These are phyloP conservation scores for Lasiodiplodia sp. DNA, from an alignment of 2,329 filamentous ascomycete genomes.

Conservation along the genomic window DNA sequence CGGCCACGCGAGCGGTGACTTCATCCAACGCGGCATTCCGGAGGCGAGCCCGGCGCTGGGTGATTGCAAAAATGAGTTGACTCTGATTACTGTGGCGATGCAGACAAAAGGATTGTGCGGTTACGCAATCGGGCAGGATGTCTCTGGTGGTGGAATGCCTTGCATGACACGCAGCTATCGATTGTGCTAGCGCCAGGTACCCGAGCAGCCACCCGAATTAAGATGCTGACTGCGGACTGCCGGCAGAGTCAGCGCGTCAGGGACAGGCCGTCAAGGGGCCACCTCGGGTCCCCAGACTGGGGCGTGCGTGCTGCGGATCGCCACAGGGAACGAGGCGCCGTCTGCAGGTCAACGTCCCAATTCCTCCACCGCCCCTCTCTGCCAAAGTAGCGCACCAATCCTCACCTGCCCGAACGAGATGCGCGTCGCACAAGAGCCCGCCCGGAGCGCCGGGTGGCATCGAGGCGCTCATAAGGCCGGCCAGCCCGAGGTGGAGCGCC, in stretches of 20 bases:
- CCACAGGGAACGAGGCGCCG: slow-evolving; percentile 12
- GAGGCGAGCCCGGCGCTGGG: not conserved
- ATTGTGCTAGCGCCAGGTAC: slow-evolving; percentile 30
- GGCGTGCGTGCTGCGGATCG: slow-evolving; percentile 20
- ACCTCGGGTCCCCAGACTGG: slow-evolving; percentile 17
- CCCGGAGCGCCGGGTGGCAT: not conserved
- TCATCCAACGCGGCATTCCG: slow-evolving; percentile 3
- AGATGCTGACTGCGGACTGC: slow-evolving; percentile 18
- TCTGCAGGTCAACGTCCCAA: not conserved
- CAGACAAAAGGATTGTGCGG: not conserved
- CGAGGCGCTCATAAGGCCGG: slow-evolving; percentile 8
- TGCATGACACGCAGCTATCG: slow-evolving; percentile 29
- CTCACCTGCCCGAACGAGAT: slow-evolving; percentile 16
- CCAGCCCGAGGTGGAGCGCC: not conserved
- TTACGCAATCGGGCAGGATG: slow-evolving; percentile 23
- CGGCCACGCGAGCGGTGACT: slow-evolving; percentile 6
- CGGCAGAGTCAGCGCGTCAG: not conserved
- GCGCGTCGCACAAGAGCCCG: not conserved
- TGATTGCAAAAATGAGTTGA: slow-evolving; percentile 3
- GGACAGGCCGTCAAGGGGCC: not conserved
- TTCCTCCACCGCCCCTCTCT: not conserved
- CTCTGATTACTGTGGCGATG: slow-evolving; percentile 2
- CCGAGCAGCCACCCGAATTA: slow-evolving; percentile 24
- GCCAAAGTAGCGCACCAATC: not conserved
- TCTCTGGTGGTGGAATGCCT: slow-evolving; percentile 22